Conservation (phyloP, 352 stramenopile species). For the Pythium periplocum region DNA sequence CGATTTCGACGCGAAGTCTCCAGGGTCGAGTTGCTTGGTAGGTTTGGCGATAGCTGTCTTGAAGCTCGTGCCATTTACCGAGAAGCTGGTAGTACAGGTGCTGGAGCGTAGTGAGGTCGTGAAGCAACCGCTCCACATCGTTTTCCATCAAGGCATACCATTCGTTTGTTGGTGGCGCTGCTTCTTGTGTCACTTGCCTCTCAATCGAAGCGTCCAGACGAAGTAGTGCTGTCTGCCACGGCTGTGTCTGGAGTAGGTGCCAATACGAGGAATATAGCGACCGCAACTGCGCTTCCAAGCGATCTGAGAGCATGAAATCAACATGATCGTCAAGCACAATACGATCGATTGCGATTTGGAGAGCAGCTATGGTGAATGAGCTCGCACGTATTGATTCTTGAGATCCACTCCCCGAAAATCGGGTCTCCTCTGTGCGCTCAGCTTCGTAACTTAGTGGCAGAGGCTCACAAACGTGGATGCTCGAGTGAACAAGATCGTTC, state of each 20-base stretch:
- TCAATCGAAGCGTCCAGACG: slow-evolving; percentile 42
- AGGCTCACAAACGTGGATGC: neutral
- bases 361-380: slow-evolving; percentile 10
- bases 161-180: too few relatives aligned
- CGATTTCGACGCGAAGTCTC: slow-evolving; percentile 13
- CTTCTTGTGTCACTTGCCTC: neutral
- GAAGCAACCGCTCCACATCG: slow-evolving; percentile 35
- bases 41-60: slow-evolving; percentile 25
- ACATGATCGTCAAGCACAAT: slow-evolving; percentile 77
- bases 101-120: slow-evolving; percentile 36
- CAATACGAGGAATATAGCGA: slow-evolving; percentile 51
- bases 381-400: too few relatives aligned
- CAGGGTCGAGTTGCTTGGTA: neutral
- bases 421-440: too few relatives aligned
- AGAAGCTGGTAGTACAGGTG: slow-evolving; percentile 55
- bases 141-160: slow-evolving; percentile 3
- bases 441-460: too few relatives aligned
- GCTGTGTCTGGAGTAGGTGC: slow-evolving; percentile 40
- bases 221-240: slow-evolving; percentile 39
- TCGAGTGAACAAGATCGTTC: slow-evolving; percentile 14
- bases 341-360: slow-evolving; percentile 49
- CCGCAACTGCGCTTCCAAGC: slow-evolving; percentile 54
- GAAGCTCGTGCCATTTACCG: slow-evolving; percentile 43
- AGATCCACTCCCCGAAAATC: too few relatives aligned
- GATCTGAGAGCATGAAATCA: slow-evolving; percentile 57